Base-by-base conservation (phyloP, 208 protist species). In the Leishmania gerbilli region DNA sequence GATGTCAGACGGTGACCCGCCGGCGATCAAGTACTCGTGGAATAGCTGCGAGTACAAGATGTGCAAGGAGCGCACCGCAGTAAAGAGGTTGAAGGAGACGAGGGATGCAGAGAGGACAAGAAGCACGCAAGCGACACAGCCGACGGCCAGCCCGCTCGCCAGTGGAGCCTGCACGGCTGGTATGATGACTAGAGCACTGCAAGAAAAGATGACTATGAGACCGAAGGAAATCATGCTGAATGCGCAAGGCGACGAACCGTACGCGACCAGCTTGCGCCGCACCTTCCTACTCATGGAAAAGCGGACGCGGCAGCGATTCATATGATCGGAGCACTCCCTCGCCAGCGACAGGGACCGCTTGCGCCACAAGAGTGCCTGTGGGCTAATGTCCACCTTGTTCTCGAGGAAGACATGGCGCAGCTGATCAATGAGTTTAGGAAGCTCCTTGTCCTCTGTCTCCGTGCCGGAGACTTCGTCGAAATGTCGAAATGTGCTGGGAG, bases 321-420 rank as follows among this genome's bases (percentile, higher is more conserved):
- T 92, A 69, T 91, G 89, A 34, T 95, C 86, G 40, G 92, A 89
- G 64, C 87, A 94, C 24, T 97, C 92, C 53, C 92, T 79, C 27
- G 94, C 91, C 27, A 97, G 81, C 37, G 90, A 89, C n/a, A 89
- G 82, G 34, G 88, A 93, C 8, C 87, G 86, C 69, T 90, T 90
- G 47, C 92, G 93, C 93, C 94, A 97, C 62, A 88, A 82, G 21
- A 97, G 80, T 34, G 94, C 90, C 74, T 93, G 80, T 34, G 94
- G 91, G 0, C 91, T 87, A 69, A 96, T 84, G 47, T 77, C 84
- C 17, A 96, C 77, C 71, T 95, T 87, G 79, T 96, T 89, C 74
- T 93, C 90, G 0, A 95, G 79, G 80, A 97, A 97, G 4, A 97
- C 75, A 56, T 88, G 82, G 37, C 82, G 76, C 56, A 97, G 88